Evolutionary conservation across 768 basidiomycete species (phyloP), one percentile per base, ranked within the genome.

Genomic region (Imleria badia): DNA sequence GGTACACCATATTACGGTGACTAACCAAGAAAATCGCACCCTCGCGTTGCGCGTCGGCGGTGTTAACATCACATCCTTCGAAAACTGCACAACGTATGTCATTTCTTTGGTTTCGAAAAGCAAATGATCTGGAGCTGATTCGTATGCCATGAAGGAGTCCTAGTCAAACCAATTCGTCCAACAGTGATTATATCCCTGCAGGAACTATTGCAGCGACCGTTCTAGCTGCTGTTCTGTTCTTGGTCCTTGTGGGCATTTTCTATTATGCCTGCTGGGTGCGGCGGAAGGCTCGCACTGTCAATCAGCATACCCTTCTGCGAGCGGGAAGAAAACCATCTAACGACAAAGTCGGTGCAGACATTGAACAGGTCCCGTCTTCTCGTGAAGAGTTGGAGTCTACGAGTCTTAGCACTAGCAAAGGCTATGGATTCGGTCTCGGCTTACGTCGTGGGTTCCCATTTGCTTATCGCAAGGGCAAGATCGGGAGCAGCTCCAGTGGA

Each of bases 181-280:
- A 52, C 35, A 46, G 52, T 31, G 48, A 46, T 33, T 69, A 76
- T 2, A 70, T 76, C 19, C 55, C 80, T 2, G 72, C 72, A 55
- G 86, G 87, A 40, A 83, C 86, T 2, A 82, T 88, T 50, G 87
- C 86, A 19, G 88, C 86, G 0, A 73, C 87, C 30, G 78, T 77
- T 11, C 74, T 90, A 3, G 85, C 81, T 3, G 76, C 78, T 20
- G 66, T 82, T 19, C 71, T 89, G 10, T 76, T 78, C 26, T 73
- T 83, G 60, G 49, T 85, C 29, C 54, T 83, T 5, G 54, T 78
- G 10, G 70, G 72, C 44, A 67, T 68, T 14, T 63, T 82, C 2
- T 76, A 78, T 56, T 80, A 72, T 58, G 73, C 77, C 53, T 72
- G 76, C 46, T 66, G 81, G 48, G 72, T 78, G 47, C 79, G 83